phyloP scores from a whole-genome alignment of 768 basidiomycete genomes.

The Collybiopsis luxurians region DNA sequence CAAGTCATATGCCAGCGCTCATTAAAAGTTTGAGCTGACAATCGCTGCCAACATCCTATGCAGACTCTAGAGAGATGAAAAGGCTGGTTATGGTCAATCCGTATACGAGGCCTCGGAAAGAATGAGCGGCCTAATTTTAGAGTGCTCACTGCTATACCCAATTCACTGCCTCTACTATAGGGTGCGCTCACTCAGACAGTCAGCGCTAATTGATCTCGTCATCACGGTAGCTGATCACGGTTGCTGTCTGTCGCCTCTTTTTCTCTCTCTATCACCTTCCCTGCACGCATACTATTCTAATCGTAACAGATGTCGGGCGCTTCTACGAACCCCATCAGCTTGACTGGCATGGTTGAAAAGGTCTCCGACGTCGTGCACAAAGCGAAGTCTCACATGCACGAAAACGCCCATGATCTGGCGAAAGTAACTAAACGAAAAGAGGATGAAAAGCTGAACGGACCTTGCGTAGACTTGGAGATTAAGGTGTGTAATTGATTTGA shows the following conservation, averaged over 20 bases:
- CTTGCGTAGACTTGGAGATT: conserved; percentile 58
- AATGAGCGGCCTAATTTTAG: no score
- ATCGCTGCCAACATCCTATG: no score
- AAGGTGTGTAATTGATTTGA: conserved; percentile 33
- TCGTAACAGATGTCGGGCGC: conserved; percentile 64
- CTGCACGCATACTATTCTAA: conserved; percentile 8
- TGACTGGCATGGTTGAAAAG: conserved; percentile 30
- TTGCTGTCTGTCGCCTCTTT: neutral
- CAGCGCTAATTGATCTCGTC: neutral
- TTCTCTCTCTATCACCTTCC: neutral
- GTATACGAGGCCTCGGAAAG: no score
- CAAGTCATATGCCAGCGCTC: no score
- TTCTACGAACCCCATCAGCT: conserved; percentile 49
- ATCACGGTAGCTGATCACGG: neutral
- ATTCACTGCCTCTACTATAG: no score
- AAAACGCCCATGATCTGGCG: conserved; percentile 29
- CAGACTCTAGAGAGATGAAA: no score
- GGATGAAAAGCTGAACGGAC: conserved; percentile 33
- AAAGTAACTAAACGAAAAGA: conserved; percentile 28
- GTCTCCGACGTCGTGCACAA: conserved; percentile 22
- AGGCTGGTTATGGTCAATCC: no score
- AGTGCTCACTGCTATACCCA: no score
- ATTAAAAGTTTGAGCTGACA: no score
- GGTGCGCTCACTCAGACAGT: neutral
- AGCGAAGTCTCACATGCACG: conserved; percentile 17